Percentiles rank a stretch among this genome's conserved stretches.
Evolutionary conservation across 2,329 filamentous ascomycete species (phyloP).

Genomic region (Colletotrichum tofieldiae): DNA sequence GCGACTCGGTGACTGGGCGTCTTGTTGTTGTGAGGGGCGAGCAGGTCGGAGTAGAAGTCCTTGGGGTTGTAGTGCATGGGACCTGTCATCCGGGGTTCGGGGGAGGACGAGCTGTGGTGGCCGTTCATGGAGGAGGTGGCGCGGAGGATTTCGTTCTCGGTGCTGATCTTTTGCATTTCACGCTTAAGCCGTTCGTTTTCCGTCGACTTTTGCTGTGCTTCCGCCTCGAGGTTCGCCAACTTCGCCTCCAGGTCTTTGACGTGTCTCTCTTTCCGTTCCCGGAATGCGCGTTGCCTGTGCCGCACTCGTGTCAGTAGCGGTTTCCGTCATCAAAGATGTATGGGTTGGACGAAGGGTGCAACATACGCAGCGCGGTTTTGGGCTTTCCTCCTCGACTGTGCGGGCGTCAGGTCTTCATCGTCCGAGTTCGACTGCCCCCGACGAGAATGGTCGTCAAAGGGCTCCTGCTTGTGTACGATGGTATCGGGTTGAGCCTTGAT

Average conservation of each 20-base stretch:
- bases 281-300: slow-evolving; percentile 90
- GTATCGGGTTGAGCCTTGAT: slow-evolving; percentile 43
- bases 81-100: slow-evolving; percentile 71
- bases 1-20: slow-evolving; percentile 78
- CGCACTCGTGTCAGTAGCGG: slow-evolving; percentile 9
- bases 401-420: slow-evolving; percentile 70
- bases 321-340: background rate
- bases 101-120: slow-evolving; percentile 57
- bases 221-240: slow-evolving; percentile 82
- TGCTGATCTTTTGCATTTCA: slow-evolving; percentile 86
- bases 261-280: slow-evolving; percentile 94
- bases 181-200: slow-evolving; percentile 92
- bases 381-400: slow-evolving; percentile 72
- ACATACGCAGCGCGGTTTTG: slow-evolving; percentile 76
- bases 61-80: slow-evolving; percentile 81
- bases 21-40: slow-evolving; percentile 75
- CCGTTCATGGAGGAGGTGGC: slow-evolving; percentile 74
- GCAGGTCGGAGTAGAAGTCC: slow-evolving; percentile 78
- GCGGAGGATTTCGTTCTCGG: slow-evolving; percentile 93
- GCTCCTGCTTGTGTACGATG: slow-evolving; percentile 55
- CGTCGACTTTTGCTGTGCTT: slow-evolving; percentile 78
- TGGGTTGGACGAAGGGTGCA: background rate
- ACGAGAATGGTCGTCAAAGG: slow-evolving; percentile 53
- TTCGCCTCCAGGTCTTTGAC: slow-evolving; percentile 94
- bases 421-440: slow-evolving; percentile 68